A percentile compares a stretch with the other conserved stretches of the same genome.
Evolutionary conservation across 169 alveolate species (phyloP).

Genomic region (Eimeria brunetti): DNA sequence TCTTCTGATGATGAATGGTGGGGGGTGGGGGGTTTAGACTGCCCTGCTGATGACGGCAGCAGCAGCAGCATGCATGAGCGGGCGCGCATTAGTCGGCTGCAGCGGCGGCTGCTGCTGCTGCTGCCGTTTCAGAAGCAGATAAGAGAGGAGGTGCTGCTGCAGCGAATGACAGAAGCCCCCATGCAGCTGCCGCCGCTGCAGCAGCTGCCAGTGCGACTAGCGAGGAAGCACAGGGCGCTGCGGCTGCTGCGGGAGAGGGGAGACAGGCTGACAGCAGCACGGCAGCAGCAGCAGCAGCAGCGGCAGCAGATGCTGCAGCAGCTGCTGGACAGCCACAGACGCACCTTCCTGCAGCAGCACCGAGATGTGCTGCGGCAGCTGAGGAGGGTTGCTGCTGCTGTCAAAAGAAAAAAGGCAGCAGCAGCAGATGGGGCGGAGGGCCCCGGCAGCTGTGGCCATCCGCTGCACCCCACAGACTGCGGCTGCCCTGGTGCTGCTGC

Average conservation of each 20-base stretch:
- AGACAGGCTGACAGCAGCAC: conserved; percentile 44
- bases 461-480: conserved; percentile 75
- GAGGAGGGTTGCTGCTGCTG: conserved; percentile 74
- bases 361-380: conserved; percentile 62
- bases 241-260: conserved; percentile 75
- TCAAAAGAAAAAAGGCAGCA: conserved; percentile 33
- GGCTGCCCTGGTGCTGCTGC: conserved; percentile 77
- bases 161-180: conserved; percentile 73
- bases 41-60: conserved; percentile 50
- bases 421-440: conserved; percentile 36
- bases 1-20: neutral
- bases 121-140: conserved; percentile 54
- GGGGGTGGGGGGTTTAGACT: conserved; percentile 45
- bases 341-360: conserved; percentile 30
- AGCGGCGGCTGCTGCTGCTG: conserved; percentile 75
- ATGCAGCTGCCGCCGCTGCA: conserved; percentile 79
- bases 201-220: conserved; percentile 58
- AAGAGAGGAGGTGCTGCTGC: conserved; percentile 60
- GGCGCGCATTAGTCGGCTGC: conserved; percentile 52
- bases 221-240: conserved; percentile 75
- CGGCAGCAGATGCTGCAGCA: conserved; percentile 65
- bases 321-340: conserved; percentile 55
- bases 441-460: conserved; percentile 66
- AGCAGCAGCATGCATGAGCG: conserved; percentile 71
- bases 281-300: conserved; percentile 72